Evolutionary conservation across 345 rosid species (phyloP).

Genomic region (Eucalyptus viminalis): DNA sequence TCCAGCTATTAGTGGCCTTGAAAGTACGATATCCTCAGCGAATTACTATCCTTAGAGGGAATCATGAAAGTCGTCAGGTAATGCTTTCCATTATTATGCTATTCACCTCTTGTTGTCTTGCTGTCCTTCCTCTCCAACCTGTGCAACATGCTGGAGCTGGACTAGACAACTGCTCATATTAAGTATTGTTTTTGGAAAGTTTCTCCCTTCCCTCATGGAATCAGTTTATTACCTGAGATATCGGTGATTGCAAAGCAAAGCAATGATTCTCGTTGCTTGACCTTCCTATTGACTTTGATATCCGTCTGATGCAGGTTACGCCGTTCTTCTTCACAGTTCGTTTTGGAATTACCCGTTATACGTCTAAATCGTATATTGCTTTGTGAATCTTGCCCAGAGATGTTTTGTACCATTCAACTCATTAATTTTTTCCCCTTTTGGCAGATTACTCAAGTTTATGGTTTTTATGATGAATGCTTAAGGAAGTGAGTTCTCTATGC

Average conservation of each 20-base stretch:
- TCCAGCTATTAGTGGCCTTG: slow-evolving; percentile 77
- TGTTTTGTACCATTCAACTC: background rate
- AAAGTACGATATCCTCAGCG: slow-evolving; percentile 87
- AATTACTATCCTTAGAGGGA: slow-evolving; percentile 92
- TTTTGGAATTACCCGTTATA: background rate
- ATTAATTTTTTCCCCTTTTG: slow-evolving; percentile 1
- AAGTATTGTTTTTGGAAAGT: background rate
- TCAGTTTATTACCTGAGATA: background rate
- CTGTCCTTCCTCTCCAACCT: background rate
- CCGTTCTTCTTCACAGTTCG: background rate
- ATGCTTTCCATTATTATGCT: background rate
- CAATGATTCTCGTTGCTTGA: background rate
- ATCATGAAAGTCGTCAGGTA: slow-evolving; percentile 99
- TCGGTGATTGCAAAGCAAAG: background rate
- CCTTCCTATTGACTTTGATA: background rate
- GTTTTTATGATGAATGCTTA: slow-evolving; percentile 96
- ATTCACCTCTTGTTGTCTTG: background rate
- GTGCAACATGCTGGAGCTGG: background rate
- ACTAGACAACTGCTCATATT: background rate
- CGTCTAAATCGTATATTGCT: background rate
- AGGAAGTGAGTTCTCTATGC: slow-evolving; percentile 73
- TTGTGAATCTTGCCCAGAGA: background rate
- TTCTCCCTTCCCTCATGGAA: background rate
- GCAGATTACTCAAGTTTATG: slow-evolving; percentile 99
- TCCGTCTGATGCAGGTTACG: background rate